A percentile compares a stretch with the other conserved stretches of the same genome.
These are phyloP conservation scores for Quercus ilex DNA, from an alignment of 306 rosid genomes.

Conservation along the genomic window DNA sequence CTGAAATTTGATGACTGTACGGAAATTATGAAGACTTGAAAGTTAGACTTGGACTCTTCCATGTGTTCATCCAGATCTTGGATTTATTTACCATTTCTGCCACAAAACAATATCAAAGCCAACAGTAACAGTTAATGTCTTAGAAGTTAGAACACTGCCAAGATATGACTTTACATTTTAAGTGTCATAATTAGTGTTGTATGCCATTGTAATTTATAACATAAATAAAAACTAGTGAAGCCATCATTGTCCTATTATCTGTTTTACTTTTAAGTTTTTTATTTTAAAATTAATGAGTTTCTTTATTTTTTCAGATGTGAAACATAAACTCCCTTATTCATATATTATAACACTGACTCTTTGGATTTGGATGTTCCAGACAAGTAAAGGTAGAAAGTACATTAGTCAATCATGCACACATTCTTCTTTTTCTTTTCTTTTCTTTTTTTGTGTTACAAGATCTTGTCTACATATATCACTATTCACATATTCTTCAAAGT, in stretches of 20 bases:
- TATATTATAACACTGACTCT: neutral
- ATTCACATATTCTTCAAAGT: neutral
- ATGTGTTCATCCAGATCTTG: constrained; percentile 13
- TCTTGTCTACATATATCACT: neutral
- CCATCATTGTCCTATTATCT: neutral
- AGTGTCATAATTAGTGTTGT: neutral
- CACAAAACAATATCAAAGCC: neutral
- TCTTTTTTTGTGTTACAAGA: neutral
- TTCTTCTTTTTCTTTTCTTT: neutral
- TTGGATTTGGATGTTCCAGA: neutral
- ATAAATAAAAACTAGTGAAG: neutral
- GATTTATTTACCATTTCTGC: neutral
- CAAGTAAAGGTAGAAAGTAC: neutral
- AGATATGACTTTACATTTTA: neutral
- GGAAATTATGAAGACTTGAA: neutral
- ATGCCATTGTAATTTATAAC: neutral
- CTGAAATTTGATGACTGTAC: neutral
- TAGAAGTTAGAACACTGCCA: neutral
- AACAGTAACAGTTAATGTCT: neutral
- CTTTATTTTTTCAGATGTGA: too few species aligned
- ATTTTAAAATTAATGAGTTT: neutral
- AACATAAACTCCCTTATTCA: too few species aligned
- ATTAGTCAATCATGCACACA: neutral
- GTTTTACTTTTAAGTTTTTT: neutral
- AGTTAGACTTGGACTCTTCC: neutral